Evolutionary conservation across 192 early-diverging fungal species (phyloP).

Genomic region (Pilobolus umbonatus): DNA sequence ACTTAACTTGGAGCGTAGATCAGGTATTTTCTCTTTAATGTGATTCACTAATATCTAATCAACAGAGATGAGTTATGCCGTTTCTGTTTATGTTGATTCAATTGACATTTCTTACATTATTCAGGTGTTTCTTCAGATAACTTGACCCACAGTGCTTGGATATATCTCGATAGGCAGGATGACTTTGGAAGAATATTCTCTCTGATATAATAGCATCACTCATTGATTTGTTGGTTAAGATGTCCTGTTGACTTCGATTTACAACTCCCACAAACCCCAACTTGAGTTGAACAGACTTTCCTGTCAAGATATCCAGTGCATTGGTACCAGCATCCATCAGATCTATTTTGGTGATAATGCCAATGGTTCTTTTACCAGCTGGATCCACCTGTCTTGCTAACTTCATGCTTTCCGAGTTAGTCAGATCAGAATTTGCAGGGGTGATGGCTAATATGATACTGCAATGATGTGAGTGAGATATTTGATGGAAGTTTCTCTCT

Average conservation of each 20-base stretch:
- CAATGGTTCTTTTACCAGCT: conserved; percentile 71
- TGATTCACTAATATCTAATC: conserved; percentile 70
- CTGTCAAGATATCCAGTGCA: conserved; percentile 73
- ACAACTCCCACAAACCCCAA: conserved; percentile 80
- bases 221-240: conserved; percentile 66
- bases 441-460: conserved; percentile 81
- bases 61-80: too few relatives aligned
- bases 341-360: conserved; percentile 80
- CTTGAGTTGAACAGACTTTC: conserved; percentile 70
- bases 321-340: conserved; percentile 83
- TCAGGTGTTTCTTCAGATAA: conserved; percentile 63
- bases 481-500: neutral
- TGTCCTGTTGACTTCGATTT: conserved; percentile 81
- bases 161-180: conserved; percentile 69
- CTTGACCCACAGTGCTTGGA: conserved; percentile 68
- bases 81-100: too few relatives aligned
- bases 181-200: conserved; percentile 61
- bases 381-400: conserved; percentile 82
- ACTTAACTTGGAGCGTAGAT: conserved; percentile 71
- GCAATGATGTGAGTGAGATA: neutral
- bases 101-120: conserved; percentile 37
- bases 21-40: conserved; percentile 74
- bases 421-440: conserved; percentile 77
- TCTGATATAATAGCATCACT: conserved; percentile 62
- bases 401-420: conserved; percentile 82